Percentiles rank a stretch among this genome's conserved stretches.
Conservation (phyloP, 345 rosid species). For the Boechera retrofracta region DNA sequence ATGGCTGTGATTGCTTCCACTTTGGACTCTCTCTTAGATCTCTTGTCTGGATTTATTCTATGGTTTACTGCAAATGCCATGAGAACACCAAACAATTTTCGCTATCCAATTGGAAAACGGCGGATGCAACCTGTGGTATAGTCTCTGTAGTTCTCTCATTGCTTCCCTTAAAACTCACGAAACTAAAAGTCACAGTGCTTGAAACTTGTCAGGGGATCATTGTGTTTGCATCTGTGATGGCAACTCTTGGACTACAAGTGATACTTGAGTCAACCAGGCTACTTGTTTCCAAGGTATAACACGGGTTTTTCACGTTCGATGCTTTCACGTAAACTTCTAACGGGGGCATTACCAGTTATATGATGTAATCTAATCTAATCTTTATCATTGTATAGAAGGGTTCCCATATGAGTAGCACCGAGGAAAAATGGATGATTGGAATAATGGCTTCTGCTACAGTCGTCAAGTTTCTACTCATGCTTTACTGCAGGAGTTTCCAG, state of each 20-base stretch:
- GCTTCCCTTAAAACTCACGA: background rate
- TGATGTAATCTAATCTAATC: background rate
- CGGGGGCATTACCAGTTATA: background rate
- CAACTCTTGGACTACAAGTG: conserved; percentile 66
- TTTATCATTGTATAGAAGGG: conserved; percentile 41
- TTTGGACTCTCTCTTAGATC: conserved; percentile 83
- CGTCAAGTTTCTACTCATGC: conserved; percentile 56
- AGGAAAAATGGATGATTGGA: conserved; percentile 63
- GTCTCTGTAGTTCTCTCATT: conserved; percentile 4
- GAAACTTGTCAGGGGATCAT: conserved; percentile 55
- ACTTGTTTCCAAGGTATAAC: conserved; percentile 50
- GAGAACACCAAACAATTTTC: conserved; percentile 69
- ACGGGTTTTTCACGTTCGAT: background rate
- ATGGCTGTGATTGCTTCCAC: conserved; percentile 88
- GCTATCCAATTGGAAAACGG: conserved; percentile 82
- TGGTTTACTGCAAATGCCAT: conserved; percentile 87
- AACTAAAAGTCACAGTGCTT: background rate
- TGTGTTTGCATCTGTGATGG: conserved; percentile 71
- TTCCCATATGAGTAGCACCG: conserved; percentile 40
- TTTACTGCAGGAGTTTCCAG: conserved; percentile 58
- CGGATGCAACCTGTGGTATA: conserved; percentile 91
- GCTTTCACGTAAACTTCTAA: background rate
- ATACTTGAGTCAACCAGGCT: conserved; percentile 56
- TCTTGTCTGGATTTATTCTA: conserved; percentile 78
- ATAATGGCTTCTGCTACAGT: conserved; percentile 54